These are phyloP conservation scores for Apiotrichum veenhuisii DNA, from an alignment of 1,284 basidiomycete genomes.

Conservation along the genomic window DNA sequence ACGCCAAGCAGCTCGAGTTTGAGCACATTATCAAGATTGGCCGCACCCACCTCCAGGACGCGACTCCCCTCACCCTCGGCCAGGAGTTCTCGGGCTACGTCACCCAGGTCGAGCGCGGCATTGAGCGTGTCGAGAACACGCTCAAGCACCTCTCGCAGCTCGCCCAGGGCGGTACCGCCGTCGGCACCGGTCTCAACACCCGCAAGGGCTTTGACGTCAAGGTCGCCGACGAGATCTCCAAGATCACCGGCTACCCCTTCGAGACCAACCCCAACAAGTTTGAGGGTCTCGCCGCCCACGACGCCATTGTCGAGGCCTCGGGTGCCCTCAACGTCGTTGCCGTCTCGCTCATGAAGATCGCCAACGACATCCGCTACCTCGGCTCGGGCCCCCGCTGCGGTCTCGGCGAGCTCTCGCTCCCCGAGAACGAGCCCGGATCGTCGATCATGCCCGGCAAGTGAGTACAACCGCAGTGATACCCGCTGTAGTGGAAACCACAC, in stretches of 20 bases:
- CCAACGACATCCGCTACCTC: constrained; percentile 97
- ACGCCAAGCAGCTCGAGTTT: constrained; percentile 75
- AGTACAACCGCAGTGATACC: constrained; percentile 10
- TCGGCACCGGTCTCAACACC: constrained; percentile 97
- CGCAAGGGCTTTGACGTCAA: constrained; percentile 94
- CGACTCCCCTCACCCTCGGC: constrained; percentile 93
- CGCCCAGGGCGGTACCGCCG: constrained; percentile 97
- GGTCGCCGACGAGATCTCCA: constrained; percentile 87
- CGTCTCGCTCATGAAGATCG: constrained; percentile 97
- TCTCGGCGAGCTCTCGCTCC: constrained; percentile 87
- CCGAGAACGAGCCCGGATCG: constrained; percentile 98
- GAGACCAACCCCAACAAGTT: constrained; percentile 99
- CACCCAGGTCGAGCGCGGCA: constrained; percentile 87
- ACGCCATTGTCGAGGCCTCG: constrained; percentile 94
- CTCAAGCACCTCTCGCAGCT: constrained; percentile 84
- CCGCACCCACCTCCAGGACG: constrained; percentile 96
- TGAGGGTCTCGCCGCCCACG: constrained; percentile 93
- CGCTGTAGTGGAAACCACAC: no score
- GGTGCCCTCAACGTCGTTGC: constrained; percentile 94
- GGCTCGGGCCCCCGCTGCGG: constrained; percentile 97
- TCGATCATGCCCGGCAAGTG: constrained; percentile 98
- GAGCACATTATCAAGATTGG: constrained; percentile 97
- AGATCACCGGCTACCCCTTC: constrained; percentile 85
- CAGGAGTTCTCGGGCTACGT: constrained; percentile 99
- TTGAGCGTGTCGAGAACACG: constrained; percentile 75